A percentile compares a stretch with the other conserved stretches of the same genome.
Evolutionary conservation across 306 rosid species (phyloP).

Genomic region (Neltuma alba): DNA sequence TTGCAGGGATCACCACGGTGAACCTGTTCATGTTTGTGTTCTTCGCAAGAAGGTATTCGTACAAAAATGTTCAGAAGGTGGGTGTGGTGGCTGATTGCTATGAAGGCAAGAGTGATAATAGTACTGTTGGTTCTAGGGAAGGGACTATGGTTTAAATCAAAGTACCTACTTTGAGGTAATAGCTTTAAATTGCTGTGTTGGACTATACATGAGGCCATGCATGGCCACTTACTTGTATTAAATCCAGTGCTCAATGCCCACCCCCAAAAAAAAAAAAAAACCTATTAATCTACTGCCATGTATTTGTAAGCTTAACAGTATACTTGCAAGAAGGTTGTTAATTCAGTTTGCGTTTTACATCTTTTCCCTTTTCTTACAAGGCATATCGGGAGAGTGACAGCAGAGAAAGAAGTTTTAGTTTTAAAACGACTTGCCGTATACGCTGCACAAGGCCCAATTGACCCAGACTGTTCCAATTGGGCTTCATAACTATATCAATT

Average conservation of each 20-base stretch:
- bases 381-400: not conserved
- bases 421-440: not conserved
- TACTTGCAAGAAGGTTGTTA: not conserved
- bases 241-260: not conserved
- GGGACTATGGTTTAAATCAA: slow-evolving; percentile 25
- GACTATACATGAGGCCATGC: not conserved
- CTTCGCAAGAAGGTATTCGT: slow-evolving; percentile 76
- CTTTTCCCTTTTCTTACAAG: not conserved
- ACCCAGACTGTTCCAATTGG: not conserved
- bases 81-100: slow-evolving; percentile 61
- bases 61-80: slow-evolving; percentile 79
- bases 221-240: not conserved
- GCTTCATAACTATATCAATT: not conserved
- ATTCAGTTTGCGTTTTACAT: not conserved
- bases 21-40: slow-evolving; percentile 66
- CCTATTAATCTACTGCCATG: not conserved
- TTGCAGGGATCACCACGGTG: slow-evolving; percentile 55
- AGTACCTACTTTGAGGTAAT: not conserved
- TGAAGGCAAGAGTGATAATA: slow-evolving; percentile 44
- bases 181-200: not conserved
- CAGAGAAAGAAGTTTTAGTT: not conserved
- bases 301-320: not conserved
- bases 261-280: not conserved
- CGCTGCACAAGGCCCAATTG: not conserved
- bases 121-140: not conserved